Evolutionary conservation across 2,329 filamentous ascomycete genomes (phyloP).

Genomic region (Pleoardoris graminearum): DNA sequence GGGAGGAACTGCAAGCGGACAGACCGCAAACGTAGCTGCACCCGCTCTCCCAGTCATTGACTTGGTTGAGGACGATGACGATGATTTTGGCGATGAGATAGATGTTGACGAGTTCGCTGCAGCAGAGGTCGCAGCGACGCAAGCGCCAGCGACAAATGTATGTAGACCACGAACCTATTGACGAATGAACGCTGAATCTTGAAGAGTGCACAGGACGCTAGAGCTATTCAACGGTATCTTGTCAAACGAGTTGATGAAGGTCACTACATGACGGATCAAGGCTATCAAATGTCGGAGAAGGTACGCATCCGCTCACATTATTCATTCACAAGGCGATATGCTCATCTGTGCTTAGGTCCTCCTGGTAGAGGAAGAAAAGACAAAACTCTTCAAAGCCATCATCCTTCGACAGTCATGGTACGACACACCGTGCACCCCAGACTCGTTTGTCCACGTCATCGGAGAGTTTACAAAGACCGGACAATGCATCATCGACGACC

Average conservation of each 20-base stretch:
- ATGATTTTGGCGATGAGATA: conserved; percentile 71
- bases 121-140: conserved; percentile 72
- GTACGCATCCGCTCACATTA: conserved; percentile 49
- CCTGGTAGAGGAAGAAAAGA: conserved; percentile 77
- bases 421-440: conserved; percentile 73
- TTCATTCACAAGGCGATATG: background rate
- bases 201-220: conserved; percentile 68
- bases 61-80: conserved; percentile 56
- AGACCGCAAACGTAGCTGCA: conserved; percentile 7
- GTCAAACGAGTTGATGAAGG: conserved; percentile 73
- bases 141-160: conserved; percentile 61
- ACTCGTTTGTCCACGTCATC: conserved; percentile 83
- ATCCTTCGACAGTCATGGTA: conserved; percentile 84
- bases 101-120: conserved; percentile 73
- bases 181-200: conserved; percentile 61
- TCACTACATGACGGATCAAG: conserved; percentile 67
- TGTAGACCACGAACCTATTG: conserved; percentile 47
- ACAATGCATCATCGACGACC: conserved; percentile 80
- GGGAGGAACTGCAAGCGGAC: background rate
- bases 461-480: conserved; percentile 72
- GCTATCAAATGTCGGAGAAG: conserved; percentile 69
- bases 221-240: conserved; percentile 84
- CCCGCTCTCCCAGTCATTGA: conserved; percentile 26
- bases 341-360: conserved; percentile 65
- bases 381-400: conserved; percentile 67